Evolutionary conservation across 768 basidiomycete genomes (phyloP).

Genomic region (Pholiota molesta): DNA sequence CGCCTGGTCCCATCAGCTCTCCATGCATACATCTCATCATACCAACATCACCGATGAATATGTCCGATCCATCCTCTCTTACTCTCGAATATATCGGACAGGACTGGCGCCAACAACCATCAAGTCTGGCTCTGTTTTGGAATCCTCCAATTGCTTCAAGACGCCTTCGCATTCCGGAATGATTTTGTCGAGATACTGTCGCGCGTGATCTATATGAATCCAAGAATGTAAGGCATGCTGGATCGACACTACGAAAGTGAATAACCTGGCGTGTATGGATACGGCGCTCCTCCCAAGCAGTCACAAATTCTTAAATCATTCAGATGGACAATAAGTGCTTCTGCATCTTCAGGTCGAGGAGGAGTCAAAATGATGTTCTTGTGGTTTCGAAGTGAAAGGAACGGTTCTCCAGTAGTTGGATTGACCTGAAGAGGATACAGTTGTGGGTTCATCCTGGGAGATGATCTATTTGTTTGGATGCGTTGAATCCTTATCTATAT

Average conservation of each 20-base stretch:
- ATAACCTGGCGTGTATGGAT: constrained; percentile 51
- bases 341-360: constrained; percentile 49
- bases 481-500: neutral
- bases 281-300: constrained; percentile 51
- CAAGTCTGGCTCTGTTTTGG: constrained; percentile 23
- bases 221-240: neutral
- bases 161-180: constrained; percentile 32
- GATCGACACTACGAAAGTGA: neutral
- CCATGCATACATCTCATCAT: constrained; percentile 33
- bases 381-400: constrained; percentile 53
- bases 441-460: constrained; percentile 18
- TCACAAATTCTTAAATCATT: constrained; percentile 53
- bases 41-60: constrained; percentile 52
- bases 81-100: constrained; percentile 53
- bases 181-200: constrained; percentile 12
- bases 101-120: constrained; percentile 48
- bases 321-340: constrained; percentile 37
- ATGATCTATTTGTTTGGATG: neutral
- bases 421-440: constrained; percentile 36
- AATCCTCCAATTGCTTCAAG: constrained; percentile 34
- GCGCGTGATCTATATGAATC: constrained; percentile 35
- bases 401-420: constrained; percentile 40
- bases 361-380: constrained; percentile 63
- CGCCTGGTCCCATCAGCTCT: constrained; percentile 22
- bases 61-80: constrained; percentile 55